Evolutionary conservation across 2,329 filamentous ascomycete species (phyloP).

Genomic region (Microcyclospora pomicola): DNA sequence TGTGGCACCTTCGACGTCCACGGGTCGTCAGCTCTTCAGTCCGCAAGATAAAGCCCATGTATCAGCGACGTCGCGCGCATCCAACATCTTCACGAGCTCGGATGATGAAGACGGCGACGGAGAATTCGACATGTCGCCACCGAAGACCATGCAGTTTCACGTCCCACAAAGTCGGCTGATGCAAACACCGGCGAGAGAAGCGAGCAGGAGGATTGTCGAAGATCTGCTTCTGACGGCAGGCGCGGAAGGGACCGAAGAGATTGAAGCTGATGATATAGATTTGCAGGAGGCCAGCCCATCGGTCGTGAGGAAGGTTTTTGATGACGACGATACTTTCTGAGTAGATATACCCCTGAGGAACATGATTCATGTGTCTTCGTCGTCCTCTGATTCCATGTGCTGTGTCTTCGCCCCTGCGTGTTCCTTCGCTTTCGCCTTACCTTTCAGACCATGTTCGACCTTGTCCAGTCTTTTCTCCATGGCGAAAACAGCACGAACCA

Average conservation of each 20-base stretch:
- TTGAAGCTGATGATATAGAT: constrained; percentile 22
- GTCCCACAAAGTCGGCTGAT: constrained; percentile 62
- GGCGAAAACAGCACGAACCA: constrained; percentile 37
- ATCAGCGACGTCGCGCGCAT: constrained; percentile 10
- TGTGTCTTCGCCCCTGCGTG: no score
- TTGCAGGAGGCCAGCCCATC: constrained; percentile 31
- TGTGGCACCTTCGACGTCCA: constrained; percentile 18
- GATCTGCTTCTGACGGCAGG: constrained; percentile 67
- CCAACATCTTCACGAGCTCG: constrained; percentile 12
- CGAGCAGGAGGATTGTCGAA: constrained; percentile 67
- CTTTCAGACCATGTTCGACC: constrained; percentile 18
- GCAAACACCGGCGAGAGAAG: constrained; percentile 71
- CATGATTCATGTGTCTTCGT: neutral
- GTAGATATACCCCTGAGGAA: no score
- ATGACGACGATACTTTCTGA: constrained; percentile 36
- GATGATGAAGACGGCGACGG: constrained; percentile 44
- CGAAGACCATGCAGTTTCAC: constrained; percentile 83
- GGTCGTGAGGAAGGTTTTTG: constrained; percentile 29
- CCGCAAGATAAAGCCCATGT: constrained; percentile 15
- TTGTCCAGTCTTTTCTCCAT: constrained; percentile 34
- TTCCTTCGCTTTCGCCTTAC: no score
- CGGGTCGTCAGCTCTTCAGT: constrained; percentile 22
- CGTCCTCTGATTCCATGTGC: no score
- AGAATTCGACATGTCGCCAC: constrained; percentile 52
- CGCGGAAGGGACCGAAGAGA: constrained; percentile 38